A percentile compares a stretch with the other conserved stretches of the same genome.
These are phyloP conservation scores for Aspergillus glaucus DNA, from an alignment of 2,329 filamentous ascomycete species.

Conservation along the genomic window DNA sequence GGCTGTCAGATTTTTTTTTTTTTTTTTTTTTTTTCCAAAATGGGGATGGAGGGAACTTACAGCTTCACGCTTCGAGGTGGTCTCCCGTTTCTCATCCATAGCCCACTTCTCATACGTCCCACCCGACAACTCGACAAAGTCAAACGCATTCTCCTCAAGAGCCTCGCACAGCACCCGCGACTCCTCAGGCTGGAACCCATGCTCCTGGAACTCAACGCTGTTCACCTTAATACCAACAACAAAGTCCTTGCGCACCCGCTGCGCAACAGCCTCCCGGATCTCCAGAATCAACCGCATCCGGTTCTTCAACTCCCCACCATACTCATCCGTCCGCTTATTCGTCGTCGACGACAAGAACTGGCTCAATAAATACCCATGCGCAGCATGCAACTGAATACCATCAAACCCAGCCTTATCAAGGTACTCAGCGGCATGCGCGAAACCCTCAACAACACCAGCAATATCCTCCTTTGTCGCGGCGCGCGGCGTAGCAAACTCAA, in stretches of 20 bases:
- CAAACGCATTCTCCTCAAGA: conserved; percentile 25
- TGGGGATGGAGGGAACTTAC: background rate
- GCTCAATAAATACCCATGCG: conserved; percentile 71
- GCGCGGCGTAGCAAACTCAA: conserved; percentile 42
- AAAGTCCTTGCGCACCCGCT: conserved; percentile 51
- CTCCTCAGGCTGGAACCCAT: conserved; percentile 41
- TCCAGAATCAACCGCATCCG: conserved; percentile 63
- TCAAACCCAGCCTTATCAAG: conserved; percentile 56
- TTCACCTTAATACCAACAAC: background rate
- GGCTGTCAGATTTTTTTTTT: background rate
- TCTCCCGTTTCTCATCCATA: conserved; percentile 49
- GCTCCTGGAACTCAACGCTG: conserved; percentile 47
- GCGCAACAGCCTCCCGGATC: conserved; percentile 56
- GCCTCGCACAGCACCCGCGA: conserved; percentile 36
- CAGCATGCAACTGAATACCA: conserved; percentile 70
- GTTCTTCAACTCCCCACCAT: conserved; percentile 53
- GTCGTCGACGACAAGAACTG: conserved; percentile 61
- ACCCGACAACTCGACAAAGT: conserved; percentile 52
- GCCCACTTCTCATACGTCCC: conserved; percentile 53
- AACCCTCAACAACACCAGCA: conserved; percentile 43
- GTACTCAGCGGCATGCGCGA: conserved; percentile 44
- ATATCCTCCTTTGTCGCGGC: conserved; percentile 50
- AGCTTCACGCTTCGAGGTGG: conserved; percentile 50
- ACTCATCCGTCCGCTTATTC: conserved; percentile 61
- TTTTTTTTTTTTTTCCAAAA: background rate